Percentiles rank a stretch among this genome's conserved stretches.
Evolutionary conservation across 495 filamentous ascomycete genomes (phyloP).

Genomic region (Annulohypoxylon stygium): DNA sequence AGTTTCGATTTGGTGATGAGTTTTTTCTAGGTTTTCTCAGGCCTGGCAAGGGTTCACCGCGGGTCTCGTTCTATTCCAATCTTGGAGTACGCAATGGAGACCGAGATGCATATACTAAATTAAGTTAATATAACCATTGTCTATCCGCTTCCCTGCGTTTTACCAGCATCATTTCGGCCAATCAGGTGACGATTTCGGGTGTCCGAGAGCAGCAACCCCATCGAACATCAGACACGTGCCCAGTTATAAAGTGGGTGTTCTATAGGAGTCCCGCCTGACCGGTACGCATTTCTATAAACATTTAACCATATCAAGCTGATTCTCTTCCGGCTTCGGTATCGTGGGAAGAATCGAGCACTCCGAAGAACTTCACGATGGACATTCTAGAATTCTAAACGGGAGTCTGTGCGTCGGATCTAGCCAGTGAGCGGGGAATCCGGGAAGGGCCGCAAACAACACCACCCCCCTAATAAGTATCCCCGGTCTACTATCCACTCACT

Average conservation of each 20-base stretch:
- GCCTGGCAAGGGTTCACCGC: constrained; percentile 34
- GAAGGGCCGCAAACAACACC: constrained; percentile 44
- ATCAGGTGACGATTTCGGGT: constrained; percentile 29
- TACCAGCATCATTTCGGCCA: constrained; percentile 33
- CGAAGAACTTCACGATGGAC: constrained; percentile 40
- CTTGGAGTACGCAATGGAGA: constrained; percentile 38
- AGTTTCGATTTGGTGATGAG: constrained; percentile 15
- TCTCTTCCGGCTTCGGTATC: constrained; percentile 42
- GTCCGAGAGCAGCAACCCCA: constrained; percentile 30
- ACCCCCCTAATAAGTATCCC: constrained; percentile 33
- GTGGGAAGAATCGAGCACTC: constrained; percentile 6
- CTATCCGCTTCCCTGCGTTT: constrained; percentile 35
- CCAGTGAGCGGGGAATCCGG: constrained; percentile 44
- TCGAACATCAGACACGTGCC: constrained; percentile 42
- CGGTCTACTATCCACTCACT: constrained; percentile 44
- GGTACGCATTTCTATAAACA: constrained; percentile 35
- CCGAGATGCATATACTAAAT: constrained; percentile 53
- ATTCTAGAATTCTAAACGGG: constrained; percentile 39
- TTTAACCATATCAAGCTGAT: constrained; percentile 19
- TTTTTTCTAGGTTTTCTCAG: constrained; percentile 12
- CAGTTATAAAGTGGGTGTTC: constrained; percentile 25
- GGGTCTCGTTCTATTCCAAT: constrained; percentile 41
- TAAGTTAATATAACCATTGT: constrained; percentile 44
- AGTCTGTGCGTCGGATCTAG: constrained; percentile 48
- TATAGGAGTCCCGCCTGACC: constrained; percentile 42